Evolutionary conservation across 2,329 filamentous ascomycete genomes (phyloP), one percentile per base, ranked within the genome.

Genomic region (Fusarium udum): DNA sequence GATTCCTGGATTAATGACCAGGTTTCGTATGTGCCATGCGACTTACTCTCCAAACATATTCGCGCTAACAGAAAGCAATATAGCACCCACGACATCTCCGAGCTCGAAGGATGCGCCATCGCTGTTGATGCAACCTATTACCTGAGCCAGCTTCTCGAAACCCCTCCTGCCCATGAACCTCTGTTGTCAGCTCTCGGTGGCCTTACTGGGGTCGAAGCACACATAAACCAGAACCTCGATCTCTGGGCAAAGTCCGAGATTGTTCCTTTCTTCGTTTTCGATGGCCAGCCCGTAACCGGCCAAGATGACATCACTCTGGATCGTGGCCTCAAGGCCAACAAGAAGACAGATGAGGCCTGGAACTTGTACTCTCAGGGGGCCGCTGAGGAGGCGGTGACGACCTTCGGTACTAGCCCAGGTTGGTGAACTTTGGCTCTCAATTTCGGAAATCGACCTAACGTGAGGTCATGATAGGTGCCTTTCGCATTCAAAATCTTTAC

Each of bases 111-210:
- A 80, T 90, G 90, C 68, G 89, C 92, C 61, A 89, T 98, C 77
- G 95, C 92, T 73, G 91, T 98, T 78, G 95, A 98, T 85, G 96
- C 95, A 63, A 92, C 93, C 60, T 93, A 97, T 83, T 98, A 96
- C 82, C 89, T 99, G 73, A 89, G 92, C 81, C 90, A 91, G 67
- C 89, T 97, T 74, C 90, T 97, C 78, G 90, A 92, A 79, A 89
- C 88, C 64, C 82, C 88, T 48, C 89, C 90, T 34, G 91, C 90
- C 51, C 92, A 93, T 79, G 96, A 99, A 82, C 95, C 95, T 46
- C 91, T 99, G 39, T 89, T 98, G 39, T 91, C 95, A 62, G 96
- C 96, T 28, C 89, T 98, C 53, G 96, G 95, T 56, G 96, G 96
- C 65, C 88, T 95, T 69, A 96, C 95, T 68, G 93, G 93, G 60